A percentile compares a stretch with the other conserved stretches of the same genome.
Conservation (phyloP, 1,139 yeast genomes). For the Hanseniaspora sp. region DNA sequence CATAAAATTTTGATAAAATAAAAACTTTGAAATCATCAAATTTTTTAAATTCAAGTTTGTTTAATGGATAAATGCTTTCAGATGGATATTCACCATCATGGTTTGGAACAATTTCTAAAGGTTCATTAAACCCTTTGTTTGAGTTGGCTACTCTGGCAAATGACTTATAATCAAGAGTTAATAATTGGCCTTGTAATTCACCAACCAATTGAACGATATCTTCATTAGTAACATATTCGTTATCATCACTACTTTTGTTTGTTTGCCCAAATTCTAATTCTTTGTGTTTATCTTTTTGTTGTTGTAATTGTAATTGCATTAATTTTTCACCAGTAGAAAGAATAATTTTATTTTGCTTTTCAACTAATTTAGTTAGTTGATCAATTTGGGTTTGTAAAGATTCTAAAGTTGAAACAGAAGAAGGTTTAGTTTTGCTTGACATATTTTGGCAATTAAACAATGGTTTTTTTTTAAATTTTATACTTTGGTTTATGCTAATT, state of each 20-base stretch:
- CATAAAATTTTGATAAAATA: slow-evolving; percentile 58
- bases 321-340: slow-evolving; percentile 70
- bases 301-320: slow-evolving; percentile 50
- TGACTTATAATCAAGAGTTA: slow-evolving; percentile 54
- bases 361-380: slow-evolving; percentile 41
- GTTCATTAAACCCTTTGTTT: slow-evolving; percentile 33
- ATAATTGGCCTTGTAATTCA: slow-evolving; percentile 80
- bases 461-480: no score
- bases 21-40: slow-evolving; percentile 39
- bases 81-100: slow-evolving; percentile 64
- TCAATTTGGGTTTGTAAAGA: slow-evolving; percentile 37
- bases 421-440: no score
- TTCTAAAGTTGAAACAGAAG: slow-evolving; percentile 24
- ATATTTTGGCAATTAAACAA: no score
- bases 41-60: slow-evolving; percentile 42
- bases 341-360: slow-evolving; percentile 37
- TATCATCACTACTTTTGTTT: slow-evolving; percentile 34
- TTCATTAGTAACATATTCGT: slow-evolving; percentile 64
- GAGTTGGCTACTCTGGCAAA: slow-evolving; percentile 48
- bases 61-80: slow-evolving; percentile 44
- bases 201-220: slow-evolving; percentile 78
- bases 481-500: no score
- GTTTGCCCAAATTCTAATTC: slow-evolving; percentile 10
- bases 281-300: slow-evolving; percentile 27
- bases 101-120: slow-evolving; percentile 48